phyloP scores from a whole-genome alignment of 2,329 filamentous ascomycete genomes.

The Exophiala phaeomuriformis region DNA sequence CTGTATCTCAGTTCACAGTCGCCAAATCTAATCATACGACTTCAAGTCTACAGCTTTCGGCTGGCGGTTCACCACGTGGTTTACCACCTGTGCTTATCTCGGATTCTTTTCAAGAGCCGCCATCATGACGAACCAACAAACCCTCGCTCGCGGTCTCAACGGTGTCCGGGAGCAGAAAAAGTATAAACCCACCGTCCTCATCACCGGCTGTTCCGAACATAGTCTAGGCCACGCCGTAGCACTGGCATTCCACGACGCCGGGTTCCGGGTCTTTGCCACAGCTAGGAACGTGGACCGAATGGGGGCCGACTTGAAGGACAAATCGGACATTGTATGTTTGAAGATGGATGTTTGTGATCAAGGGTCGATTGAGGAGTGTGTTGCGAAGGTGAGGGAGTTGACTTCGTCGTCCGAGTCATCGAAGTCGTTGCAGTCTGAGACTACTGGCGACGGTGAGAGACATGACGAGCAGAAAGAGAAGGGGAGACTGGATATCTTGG shows the following conservation, averaged over 20 bases:
- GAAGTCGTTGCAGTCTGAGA: neutral
- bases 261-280: constrained; percentile 35
- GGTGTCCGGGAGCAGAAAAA: too few species aligned
- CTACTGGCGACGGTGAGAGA: neutral
- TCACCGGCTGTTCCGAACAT: constrained; percentile 14
- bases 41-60: too few species aligned
- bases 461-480: neutral
- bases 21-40: too few species aligned
- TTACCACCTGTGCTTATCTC: too few species aligned
- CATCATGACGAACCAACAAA: too few species aligned
- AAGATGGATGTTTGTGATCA: constrained; percentile 7
- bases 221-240: constrained; percentile 37
- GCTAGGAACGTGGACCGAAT: constrained; percentile 32
- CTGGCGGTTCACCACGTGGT: too few species aligned
- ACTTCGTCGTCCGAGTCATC: constrained; percentile 10
- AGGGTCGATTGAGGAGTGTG: constrained; percentile 5
- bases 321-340: constrained; percentile 15
- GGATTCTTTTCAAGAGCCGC: too few species aligned
- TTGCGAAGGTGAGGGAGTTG: constrained; percentile 9
- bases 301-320: constrained; percentile 9
- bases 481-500: constrained; percentile 36
- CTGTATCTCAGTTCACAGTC: too few species aligned
- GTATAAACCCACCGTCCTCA: constrained; percentile 11
- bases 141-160: too few species aligned
- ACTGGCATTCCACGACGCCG: constrained; percentile 30